phyloP scores from a whole-genome alignment of 2,329 filamentous ascomycete genomes.

The Fusarium illudens region DNA sequence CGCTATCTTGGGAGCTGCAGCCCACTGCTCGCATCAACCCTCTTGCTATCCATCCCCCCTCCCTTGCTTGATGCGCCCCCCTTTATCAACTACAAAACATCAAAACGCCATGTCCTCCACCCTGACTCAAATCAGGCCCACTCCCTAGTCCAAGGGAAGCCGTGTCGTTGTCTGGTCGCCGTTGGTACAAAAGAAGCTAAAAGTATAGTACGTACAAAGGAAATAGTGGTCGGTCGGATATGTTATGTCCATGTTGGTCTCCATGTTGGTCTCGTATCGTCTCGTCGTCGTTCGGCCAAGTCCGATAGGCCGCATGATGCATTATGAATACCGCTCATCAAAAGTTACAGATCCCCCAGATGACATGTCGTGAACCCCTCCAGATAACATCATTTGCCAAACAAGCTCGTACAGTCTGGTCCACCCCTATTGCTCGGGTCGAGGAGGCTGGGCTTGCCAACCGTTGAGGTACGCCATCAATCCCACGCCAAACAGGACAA shows the following conservation, averaged over 20 bases:
- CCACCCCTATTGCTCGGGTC: constrained; percentile 44
- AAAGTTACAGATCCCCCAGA: constrained; percentile 39
- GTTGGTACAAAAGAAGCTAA: constrained; percentile 40
- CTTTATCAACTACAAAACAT: constrained; percentile 34
- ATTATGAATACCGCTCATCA: constrained; percentile 44
- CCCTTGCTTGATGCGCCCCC: constrained; percentile 26
- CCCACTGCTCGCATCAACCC: constrained; percentile 39
- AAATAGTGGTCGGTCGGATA: constrained; percentile 37
- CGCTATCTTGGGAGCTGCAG: constrained; percentile 32
- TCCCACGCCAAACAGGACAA: constrained; percentile 82
- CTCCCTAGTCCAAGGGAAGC: constrained; percentile 19
- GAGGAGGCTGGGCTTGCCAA: constrained; percentile 65
- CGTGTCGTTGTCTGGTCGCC: constrained; percentile 29
- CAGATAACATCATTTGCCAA: constrained; percentile 17
- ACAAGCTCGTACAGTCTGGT: constrained; percentile 28
- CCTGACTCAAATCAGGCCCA: constrained; percentile 27
- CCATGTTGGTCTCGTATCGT: constrained; percentile 46
- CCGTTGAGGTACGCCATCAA: constrained; percentile 88
- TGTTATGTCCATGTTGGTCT: constrained; percentile 45
- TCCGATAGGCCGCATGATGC: constrained; percentile 43
- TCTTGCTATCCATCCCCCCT: constrained; percentile 20
- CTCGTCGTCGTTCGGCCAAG: constrained; percentile 43
- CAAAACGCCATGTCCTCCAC: constrained; percentile 37
- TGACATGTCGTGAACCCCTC: constrained; percentile 34
- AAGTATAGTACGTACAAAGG: constrained; percentile 44